phyloP scores from a whole-genome alignment of 345 rosid species.

The Luvunga scandens region DNA sequence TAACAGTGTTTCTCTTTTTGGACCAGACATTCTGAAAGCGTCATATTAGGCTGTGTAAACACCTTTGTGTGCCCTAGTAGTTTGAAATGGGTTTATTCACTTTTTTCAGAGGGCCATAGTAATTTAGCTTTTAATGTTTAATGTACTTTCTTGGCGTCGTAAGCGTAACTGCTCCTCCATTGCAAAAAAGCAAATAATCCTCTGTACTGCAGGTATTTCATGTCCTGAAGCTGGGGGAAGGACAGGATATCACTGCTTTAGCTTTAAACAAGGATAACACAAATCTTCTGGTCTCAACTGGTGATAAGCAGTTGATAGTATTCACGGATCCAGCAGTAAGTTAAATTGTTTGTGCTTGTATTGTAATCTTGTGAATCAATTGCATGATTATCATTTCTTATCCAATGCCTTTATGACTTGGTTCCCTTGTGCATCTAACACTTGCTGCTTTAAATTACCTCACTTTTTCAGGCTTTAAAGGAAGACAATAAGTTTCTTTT shows the following conservation, averaged over 20 bases:
- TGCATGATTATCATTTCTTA: not conserved
- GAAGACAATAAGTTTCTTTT: not conserved
- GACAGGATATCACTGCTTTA: constrained; percentile 83
- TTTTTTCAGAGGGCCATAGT: not conserved
- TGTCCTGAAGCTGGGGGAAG: constrained; percentile 60
- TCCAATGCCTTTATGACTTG: not conserved
- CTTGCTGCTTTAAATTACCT: not conserved
- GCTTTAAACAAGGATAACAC: constrained; percentile 79
- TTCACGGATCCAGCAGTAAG: constrained; percentile 97
- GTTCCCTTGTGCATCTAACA: not conserved
- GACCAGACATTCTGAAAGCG: not conserved
- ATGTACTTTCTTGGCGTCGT: not conserved
- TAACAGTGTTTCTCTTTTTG: not conserved
- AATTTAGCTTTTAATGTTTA: not conserved
- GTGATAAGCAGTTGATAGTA: constrained; percentile 80
- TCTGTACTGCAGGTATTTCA: constrained; percentile 64
- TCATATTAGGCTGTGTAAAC: not conserved
- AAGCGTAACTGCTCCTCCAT: not conserved
- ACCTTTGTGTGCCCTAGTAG: not conserved
- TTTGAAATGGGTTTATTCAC: not conserved
- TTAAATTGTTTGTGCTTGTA: constrained; percentile 12
- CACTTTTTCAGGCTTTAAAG: not conserved
- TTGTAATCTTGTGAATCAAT: not conserved
- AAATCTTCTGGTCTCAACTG: constrained; percentile 89
- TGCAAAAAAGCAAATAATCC: constrained; percentile 8